Evolutionary conservation across 1,284 basidiomycete genomes (phyloP).

Genomic region (Coriolopsis trogii): DNA sequence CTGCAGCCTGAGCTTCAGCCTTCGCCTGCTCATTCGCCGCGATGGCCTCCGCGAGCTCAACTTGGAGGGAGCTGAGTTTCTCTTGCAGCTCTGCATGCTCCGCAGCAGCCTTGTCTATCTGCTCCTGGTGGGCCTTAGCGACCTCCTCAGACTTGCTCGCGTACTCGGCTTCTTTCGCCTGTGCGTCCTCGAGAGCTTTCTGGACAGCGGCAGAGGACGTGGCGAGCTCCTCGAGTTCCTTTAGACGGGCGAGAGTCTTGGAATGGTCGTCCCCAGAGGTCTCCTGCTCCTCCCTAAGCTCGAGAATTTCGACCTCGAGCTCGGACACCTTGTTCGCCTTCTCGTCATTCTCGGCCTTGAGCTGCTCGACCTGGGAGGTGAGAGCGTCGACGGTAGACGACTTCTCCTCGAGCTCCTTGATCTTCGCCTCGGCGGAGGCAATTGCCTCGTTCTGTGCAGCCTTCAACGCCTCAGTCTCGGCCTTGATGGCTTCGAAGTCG

Average conservation of each 20-base stretch:
- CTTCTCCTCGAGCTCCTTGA: slow-evolving; percentile 48
- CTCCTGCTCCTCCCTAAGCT: slow-evolving; percentile 74
- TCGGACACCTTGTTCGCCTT: slow-evolving; percentile 75
- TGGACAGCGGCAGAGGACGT: slow-evolving; percentile 51
- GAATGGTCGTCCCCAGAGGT: slow-evolving; percentile 60
- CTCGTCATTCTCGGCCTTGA: slow-evolving; percentile 75
- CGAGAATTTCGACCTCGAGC: slow-evolving; percentile 78
- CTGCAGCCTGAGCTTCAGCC: slow-evolving; percentile 44
- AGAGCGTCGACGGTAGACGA: slow-evolving; percentile 48
- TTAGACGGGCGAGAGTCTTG: slow-evolving; percentile 49
- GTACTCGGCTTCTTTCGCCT: slow-evolving; percentile 52
- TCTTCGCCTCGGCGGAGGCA: slow-evolving; percentile 48
- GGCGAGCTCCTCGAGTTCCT: slow-evolving; percentile 54
- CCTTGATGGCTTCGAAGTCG: slow-evolving; percentile 57
- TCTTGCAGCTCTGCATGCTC: slow-evolving; percentile 49
- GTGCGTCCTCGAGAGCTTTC: slow-evolving; percentile 54
- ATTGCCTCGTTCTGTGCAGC: slow-evolving; percentile 51
- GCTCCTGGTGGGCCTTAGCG: slow-evolving; percentile 47
- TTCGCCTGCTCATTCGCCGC: slow-evolving; percentile 52
- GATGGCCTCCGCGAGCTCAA: slow-evolving; percentile 47
- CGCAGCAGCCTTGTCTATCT: slow-evolving; percentile 46
- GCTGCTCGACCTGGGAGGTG: slow-evolving; percentile 52
- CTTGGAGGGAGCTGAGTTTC: slow-evolving; percentile 49
- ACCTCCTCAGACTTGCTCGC: slow-evolving; percentile 44
- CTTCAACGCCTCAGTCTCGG: slow-evolving; percentile 56